Evolutionary conservation across 148 eudicot species (phyloP).

Genomic region (Rhododendron mucronatum): DNA sequence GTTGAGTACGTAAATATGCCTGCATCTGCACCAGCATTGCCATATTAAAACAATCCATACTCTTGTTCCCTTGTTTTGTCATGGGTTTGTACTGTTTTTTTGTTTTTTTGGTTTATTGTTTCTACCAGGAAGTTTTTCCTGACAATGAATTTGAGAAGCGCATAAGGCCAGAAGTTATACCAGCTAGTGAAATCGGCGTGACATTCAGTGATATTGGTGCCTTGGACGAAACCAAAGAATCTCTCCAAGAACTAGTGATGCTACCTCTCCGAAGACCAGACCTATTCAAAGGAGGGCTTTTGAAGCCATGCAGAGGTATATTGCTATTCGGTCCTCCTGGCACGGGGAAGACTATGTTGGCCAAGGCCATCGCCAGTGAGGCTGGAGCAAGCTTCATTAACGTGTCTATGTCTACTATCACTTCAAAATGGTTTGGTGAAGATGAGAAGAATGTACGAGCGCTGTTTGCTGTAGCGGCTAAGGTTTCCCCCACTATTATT

Average conservation of each 20-base stretch:
- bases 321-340: constrained; percentile 95
- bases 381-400: constrained; percentile 97
- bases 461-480: constrained; percentile 80
- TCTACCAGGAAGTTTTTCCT: constrained; percentile 56
- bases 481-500: constrained; percentile 90
- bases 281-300: constrained; percentile 76
- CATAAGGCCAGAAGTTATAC: constrained; percentile 89
- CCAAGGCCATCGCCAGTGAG: constrained; percentile 92
- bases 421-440: constrained; percentile 98
- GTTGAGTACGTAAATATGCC: not conserved
- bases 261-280: constrained; percentile 92
- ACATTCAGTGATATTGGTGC: constrained; percentile 89
- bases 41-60: not conserved
- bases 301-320: constrained; percentile 92
- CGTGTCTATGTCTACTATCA: constrained; percentile 91
- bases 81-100: not conserved
- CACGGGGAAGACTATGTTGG: constrained; percentile 93
- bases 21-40: not conserved
- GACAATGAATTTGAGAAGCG: constrained; percentile 97
- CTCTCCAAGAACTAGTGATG: constrained; percentile 88
- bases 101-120: constrained; percentile 2
- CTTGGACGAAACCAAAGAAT: constrained; percentile 68
- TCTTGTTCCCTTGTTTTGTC: not conserved
- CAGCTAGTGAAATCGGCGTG: constrained; percentile 77
- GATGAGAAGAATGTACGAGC: constrained; percentile 95